Evolutionary conservation across 345 rosid genomes (phyloP).

Genomic region (Xanthoceras sorbifolium): DNA sequence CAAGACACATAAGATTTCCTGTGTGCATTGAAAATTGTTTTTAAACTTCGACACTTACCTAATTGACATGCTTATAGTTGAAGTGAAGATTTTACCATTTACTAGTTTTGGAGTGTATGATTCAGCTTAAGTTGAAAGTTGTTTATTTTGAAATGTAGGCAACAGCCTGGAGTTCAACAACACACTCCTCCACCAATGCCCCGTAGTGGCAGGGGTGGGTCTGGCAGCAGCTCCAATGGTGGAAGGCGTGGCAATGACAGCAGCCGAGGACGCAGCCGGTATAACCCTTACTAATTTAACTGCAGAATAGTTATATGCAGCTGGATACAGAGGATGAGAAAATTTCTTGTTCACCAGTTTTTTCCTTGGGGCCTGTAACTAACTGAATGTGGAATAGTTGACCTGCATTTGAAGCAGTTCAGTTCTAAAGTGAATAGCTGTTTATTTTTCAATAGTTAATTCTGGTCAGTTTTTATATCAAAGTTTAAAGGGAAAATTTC

Average conservation of each 20-base stretch:
- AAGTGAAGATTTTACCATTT: not conserved
- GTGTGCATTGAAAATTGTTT: not conserved
- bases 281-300: constrained; percentile 61
- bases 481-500: too few relatives aligned
- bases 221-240: constrained; percentile 53
- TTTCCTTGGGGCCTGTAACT: not conserved
- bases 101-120: not conserved
- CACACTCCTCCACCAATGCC: constrained; percentile 52
- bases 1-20: too few relatives aligned
- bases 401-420: not conserved
- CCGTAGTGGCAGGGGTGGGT: constrained; percentile 43
- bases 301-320: not conserved
- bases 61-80: not conserved
- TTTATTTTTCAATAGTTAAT: not conserved
- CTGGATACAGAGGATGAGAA: not conserved
- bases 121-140: not conserved
- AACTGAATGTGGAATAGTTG: not conserved
- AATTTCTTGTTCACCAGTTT: not conserved
- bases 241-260: constrained; percentile 59
- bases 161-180: constrained; percentile 78
- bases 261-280: constrained; percentile 66
- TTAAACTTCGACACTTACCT: too few relatives aligned
- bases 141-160: constrained; percentile 44
- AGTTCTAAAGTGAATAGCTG: not conserved
- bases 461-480: not conserved